Percentiles rank a stretch among this genome's conserved stretches.
Conservation (phyloP, 495 filamentous ascomycete genomes). For the Terfezia claveryi region DNA sequence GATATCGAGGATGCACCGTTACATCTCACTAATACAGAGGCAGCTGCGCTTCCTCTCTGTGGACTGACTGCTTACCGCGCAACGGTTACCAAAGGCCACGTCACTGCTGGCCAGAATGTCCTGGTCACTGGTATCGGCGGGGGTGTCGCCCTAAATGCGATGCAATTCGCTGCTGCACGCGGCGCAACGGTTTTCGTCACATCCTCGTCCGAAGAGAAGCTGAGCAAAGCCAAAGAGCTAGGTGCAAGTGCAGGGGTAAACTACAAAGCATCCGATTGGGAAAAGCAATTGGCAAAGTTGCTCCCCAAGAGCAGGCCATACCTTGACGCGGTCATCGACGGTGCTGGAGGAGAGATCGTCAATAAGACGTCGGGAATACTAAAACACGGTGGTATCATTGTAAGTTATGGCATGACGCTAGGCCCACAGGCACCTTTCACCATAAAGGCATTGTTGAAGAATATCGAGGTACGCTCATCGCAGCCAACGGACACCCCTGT, state of each 20-base stretch:
- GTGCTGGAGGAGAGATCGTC: slow-evolving; percentile 54
- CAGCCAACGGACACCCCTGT: neutral
- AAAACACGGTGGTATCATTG: slow-evolving; percentile 37
- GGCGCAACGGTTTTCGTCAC: slow-evolving; percentile 51
- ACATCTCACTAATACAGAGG: slow-evolving; percentile 48
- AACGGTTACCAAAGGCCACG: slow-evolving; percentile 46
- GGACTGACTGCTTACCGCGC: slow-evolving; percentile 80
- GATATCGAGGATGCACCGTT: slow-evolving; percentile 55
- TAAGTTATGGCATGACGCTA: slow-evolving; percentile 58
- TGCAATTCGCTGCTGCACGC: slow-evolving; percentile 44
- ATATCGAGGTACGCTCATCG: slow-evolving; percentile 47
- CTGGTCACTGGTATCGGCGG: slow-evolving; percentile 63
- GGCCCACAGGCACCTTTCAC: slow-evolving; percentile 47
- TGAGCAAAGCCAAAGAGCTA: slow-evolving; percentile 35
- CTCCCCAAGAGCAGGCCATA: slow-evolving; percentile 35
- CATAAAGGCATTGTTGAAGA: slow-evolving; percentile 50
- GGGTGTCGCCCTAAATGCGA: slow-evolving; percentile 48
- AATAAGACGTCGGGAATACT: slow-evolving; percentile 33
- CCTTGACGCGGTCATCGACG: slow-evolving; percentile 53
- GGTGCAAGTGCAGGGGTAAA: slow-evolving; percentile 48
- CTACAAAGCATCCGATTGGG: slow-evolving; percentile 46
- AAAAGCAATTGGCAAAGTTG: slow-evolving; percentile 35
- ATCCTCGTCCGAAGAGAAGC: slow-evolving; percentile 39
- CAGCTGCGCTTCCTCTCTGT: slow-evolving; percentile 57
- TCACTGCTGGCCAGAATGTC: slow-evolving; percentile 37